These are phyloP conservation scores for Blastocystis sp. DNA, from an alignment of 352 stramenopile species.

Conservation along the genomic window DNA sequence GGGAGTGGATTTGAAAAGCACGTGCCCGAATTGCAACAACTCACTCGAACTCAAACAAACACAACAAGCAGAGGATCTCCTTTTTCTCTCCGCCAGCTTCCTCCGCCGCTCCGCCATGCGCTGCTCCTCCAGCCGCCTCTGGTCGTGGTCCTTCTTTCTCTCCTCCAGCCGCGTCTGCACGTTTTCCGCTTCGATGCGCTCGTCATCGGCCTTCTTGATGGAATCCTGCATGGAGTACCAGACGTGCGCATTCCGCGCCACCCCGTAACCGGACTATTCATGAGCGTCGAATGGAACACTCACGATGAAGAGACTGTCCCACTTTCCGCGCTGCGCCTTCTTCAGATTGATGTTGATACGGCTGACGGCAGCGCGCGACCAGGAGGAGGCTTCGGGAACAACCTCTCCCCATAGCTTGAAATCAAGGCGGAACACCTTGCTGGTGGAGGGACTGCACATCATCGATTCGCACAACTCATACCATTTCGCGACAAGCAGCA, in stretches of 20 bases:
- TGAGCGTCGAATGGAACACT: not conserved
- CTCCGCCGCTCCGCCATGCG: slow-evolving; percentile 11
- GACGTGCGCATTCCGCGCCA: slow-evolving; percentile 29
- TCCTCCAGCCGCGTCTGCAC: slow-evolving; percentile 35
- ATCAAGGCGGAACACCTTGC: slow-evolving; percentile 44
- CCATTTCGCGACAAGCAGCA: slow-evolving; percentile 30
- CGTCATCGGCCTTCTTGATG: slow-evolving; percentile 51
- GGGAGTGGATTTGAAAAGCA: no score
- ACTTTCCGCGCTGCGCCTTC: slow-evolving; percentile 61
- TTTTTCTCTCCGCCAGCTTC: no score
- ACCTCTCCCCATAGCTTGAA: not conserved
- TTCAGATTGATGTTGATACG: slow-evolving; percentile 23
- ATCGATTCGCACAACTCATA: not conserved
- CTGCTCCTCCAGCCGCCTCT: slow-evolving; percentile 5
- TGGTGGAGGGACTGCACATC: slow-evolving; percentile 36
- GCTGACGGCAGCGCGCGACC: slow-evolving; percentile 50
- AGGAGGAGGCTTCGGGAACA: slow-evolving; percentile 36
- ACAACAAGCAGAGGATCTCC: no score
- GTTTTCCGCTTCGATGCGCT: slow-evolving; percentile 23
- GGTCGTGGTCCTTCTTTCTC: slow-evolving; percentile 39
- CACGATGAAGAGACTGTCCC: slow-evolving; percentile 7
- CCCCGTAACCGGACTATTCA: not conserved
- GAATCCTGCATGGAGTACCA: slow-evolving; percentile 69
- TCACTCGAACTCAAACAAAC: no score
- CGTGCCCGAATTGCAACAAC: no score